Evolutionary conservation across 2,329 filamentous ascomycete genomes (phyloP), one percentile per base, ranked within the genome.

Genomic region (Botrytis elliptica): DNA sequence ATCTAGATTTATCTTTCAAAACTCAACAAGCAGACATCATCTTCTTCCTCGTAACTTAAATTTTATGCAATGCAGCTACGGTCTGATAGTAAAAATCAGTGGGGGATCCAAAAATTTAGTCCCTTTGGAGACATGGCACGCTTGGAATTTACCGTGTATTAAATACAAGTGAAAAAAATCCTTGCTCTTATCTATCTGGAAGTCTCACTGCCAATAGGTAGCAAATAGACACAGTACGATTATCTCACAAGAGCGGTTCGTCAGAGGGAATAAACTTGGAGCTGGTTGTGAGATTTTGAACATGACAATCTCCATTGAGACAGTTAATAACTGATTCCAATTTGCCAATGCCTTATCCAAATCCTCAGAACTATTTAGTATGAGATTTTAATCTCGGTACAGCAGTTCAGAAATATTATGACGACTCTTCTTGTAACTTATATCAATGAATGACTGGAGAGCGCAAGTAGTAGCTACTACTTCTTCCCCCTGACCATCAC

Each of bases 41-140:
- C 10, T 14, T 10, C 10, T 0, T 52, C 10, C 1, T n/a, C 22
- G 0, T 46, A 7, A 46, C 44, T 22, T 46, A 22, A 9, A 8
- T 0, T 22, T 9, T 22, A 6, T 14, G 4, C 2, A 52, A 52
- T 52, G 10, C 10, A 14, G 25, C 25, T 25, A 14, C 25, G 1
- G 10, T 52, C 22, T 14, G 22, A n/a, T 52, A 1, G 3, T n/a
- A 12, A 1, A 2, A n/a, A 14, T 5, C 6, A n/a, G 22, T 4
- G 49, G 25, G 25, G 2, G n/a, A 14, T 25, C 2, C 4, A 14
- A 14, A 6, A 52, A 1, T 1, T 2, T n/a, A 14, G 4, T n/a
- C 4, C 4, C 6, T 0, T 52, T 10, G 22, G 25, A 25, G 9
- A 25, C 4, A 25, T 10, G 22, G 22, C 22, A 52, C 46, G 12